Evolutionary conservation across 768 basidiomycete genomes (phyloP).

Genomic region (Suillus luteus): DNA sequence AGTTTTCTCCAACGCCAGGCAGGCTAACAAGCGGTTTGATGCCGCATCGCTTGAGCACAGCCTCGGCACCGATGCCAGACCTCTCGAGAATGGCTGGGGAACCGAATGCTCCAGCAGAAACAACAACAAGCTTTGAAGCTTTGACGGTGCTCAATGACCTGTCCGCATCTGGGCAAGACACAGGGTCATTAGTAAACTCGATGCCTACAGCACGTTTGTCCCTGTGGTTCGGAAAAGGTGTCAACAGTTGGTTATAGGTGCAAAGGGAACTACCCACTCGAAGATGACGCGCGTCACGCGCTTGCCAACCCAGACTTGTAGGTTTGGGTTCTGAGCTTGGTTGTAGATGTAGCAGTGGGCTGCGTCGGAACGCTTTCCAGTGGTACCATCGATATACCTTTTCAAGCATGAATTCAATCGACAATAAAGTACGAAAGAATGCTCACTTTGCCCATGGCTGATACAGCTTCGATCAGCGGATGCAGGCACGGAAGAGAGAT

Average conservation of each 20-base stretch:
- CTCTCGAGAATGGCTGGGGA: slow-evolving; percentile 58
- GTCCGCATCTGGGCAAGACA: slow-evolving; percentile 23
- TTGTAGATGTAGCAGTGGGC: slow-evolving; percentile 56
- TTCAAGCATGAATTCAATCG: not conserved
- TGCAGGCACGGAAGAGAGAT: not conserved
- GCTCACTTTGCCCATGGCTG: slow-evolving; percentile 59
- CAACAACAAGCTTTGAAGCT: slow-evolving; percentile 48
- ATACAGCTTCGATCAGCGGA: not conserved
- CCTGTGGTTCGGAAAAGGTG: slow-evolving; percentile 14
- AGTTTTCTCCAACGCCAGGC: slow-evolving; percentile 75
- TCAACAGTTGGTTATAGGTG: not conserved
- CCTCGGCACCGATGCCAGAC: slow-evolving; percentile 65
- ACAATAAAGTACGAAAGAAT: not conserved
- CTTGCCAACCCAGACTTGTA: slow-evolving; percentile 42
- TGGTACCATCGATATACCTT: slow-evolving; percentile 56
- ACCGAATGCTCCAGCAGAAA: slow-evolving; percentile 57
- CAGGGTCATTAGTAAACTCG: slow-evolving; percentile 45
- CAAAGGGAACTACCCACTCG: slow-evolving; percentile 36
- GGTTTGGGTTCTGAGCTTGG: slow-evolving; percentile 43
- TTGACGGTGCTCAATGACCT: slow-evolving; percentile 29
- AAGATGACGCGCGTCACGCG: slow-evolving; percentile 51
- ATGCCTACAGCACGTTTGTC: slow-evolving; percentile 45
- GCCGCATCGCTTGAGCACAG: slow-evolving; percentile 47
- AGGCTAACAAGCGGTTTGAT: slow-evolving; percentile 60
- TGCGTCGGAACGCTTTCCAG: slow-evolving; percentile 57